phyloP scores from a whole-genome alignment of 164 flowering plant genomes.

The Dillenia turbinata region DNA sequence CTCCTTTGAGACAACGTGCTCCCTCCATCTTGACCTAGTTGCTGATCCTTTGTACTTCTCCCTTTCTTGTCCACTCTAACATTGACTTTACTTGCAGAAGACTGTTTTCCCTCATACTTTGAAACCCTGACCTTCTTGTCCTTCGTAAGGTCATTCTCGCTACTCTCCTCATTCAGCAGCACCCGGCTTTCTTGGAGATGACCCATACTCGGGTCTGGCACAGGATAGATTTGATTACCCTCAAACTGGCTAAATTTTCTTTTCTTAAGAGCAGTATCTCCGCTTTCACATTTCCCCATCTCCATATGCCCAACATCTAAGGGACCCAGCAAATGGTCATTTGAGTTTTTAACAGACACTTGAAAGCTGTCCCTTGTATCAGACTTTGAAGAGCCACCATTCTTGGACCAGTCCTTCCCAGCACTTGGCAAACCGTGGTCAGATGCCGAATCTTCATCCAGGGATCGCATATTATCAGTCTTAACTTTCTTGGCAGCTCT shows the following conservation, averaged over 20 bases:
- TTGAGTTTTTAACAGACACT: constrained; percentile 28
- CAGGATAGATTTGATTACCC: constrained; percentile 27
- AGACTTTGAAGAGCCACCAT: constrained; percentile 16
- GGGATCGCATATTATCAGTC: constrained; percentile 26
- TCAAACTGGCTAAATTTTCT: constrained; percentile 47
- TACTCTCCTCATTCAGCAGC: constrained; percentile 20
- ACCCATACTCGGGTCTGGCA: constrained; percentile 10
- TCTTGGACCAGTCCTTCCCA: constrained; percentile 29
- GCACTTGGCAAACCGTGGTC: constrained; percentile 31
- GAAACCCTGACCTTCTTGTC: constrained; percentile 41
- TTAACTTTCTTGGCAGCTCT: constrained; percentile 58
- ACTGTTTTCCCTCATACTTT: constrained; percentile 34
- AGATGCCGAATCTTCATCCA: constrained; percentile 33
- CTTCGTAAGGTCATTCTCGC: constrained; percentile 32
- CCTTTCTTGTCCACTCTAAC: constrained; percentile 24
- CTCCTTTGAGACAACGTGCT: constrained; percentile 22
- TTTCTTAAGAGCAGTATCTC: constrained; percentile 36
- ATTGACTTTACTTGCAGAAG: constrained; percentile 22
- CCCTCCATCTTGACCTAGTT: constrained; percentile 21
- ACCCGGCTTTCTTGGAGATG: constrained; percentile 17
- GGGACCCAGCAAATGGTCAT: constrained; percentile 19
- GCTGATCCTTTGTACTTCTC: constrained; percentile 23
- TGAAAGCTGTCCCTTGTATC: constrained; percentile 16
- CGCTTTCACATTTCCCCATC: constrained; percentile 16
- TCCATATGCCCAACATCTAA: constrained; percentile 25